Evolutionary conservation across 768 basidiomycete genomes (phyloP).

Genomic region (Asterophora parasitica): DNA sequence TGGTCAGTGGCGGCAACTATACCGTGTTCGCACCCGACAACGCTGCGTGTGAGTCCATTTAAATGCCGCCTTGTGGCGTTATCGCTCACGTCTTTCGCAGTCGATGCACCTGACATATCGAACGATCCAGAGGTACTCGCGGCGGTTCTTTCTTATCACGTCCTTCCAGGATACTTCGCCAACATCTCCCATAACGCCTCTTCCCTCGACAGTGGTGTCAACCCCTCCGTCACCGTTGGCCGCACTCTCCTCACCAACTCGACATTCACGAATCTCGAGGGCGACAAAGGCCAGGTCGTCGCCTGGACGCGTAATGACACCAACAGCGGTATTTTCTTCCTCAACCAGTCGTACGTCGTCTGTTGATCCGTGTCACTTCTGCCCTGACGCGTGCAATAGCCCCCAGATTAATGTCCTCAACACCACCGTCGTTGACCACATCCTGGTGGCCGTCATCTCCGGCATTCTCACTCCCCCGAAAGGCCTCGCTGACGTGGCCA

Average conservation of each 20-base stretch:
- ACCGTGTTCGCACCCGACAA: constrained; percentile 21
- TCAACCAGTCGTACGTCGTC: constrained; percentile 44
- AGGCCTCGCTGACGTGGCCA: constrained; percentile 37
- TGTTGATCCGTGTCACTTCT: neutral
- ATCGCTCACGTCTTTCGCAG: constrained; percentile 3
- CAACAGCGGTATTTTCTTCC: constrained; percentile 35
- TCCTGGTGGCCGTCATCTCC: constrained; percentile 43
- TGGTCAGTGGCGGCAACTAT: constrained; percentile 11
- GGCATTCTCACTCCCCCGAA: constrained; percentile 52
- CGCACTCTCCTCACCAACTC: constrained; percentile 56
- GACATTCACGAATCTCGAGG: constrained; percentile 49
- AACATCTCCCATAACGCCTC: constrained; percentile 11
- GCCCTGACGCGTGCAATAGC: constrained; percentile 1
- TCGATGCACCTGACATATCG: constrained; percentile 9
- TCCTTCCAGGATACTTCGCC: constrained; percentile 17
- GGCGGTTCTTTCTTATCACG: constrained; percentile 17
- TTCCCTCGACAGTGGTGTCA: constrained; percentile 32
- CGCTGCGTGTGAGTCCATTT: constrained; percentile 15
- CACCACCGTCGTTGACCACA: constrained; percentile 32
- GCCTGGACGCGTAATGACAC: constrained; percentile 36
- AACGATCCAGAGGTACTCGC: constrained; percentile 8
- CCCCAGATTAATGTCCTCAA: constrained; percentile 27
- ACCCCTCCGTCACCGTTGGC: constrained; percentile 58
- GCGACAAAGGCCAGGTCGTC: constrained; percentile 52
- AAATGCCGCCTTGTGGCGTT: neutral